Percentiles rank a stretch among this genome's conserved stretches.
Evolutionary conservation across 164 flowering plant species (phyloP).

Genomic region (Umbilicus rupestris): DNA sequence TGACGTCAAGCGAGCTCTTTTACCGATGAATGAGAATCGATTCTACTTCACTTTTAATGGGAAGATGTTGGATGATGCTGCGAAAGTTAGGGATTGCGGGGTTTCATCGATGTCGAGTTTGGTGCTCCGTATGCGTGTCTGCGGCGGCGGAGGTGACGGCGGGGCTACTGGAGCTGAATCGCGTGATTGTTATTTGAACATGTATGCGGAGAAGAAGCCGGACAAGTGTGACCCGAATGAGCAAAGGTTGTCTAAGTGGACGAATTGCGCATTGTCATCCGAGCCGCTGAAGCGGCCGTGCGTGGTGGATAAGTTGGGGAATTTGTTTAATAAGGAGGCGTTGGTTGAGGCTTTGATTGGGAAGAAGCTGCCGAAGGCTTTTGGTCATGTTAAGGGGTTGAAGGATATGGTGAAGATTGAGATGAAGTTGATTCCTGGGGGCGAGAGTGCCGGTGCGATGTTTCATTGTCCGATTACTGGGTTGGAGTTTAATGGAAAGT

Average conservation of each 20-base stretch:
- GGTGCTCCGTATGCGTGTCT: constrained; percentile 28
- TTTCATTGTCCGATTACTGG: constrained; percentile 91
- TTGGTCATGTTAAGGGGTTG: constrained; percentile 70
- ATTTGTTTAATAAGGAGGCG: constrained; percentile 74
- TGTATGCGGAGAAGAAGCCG: constrained; percentile 87
- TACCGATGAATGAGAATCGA: constrained; percentile 10
- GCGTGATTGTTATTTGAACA: constrained; percentile 89
- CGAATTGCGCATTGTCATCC: constrained; percentile 58
- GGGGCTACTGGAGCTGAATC: constrained; percentile 97
- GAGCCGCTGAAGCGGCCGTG: constrained; percentile 75
- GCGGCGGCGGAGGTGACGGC: constrained; percentile 93
- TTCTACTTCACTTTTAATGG: constrained; percentile 53
- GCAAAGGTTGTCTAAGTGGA: constrained; percentile 66
- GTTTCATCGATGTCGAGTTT: constrained; percentile 41
- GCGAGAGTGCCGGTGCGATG: constrained; percentile 18
- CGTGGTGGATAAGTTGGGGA: constrained; percentile 70
- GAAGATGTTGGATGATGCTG: constrained; percentile 34
- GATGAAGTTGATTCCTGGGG: constrained; percentile 40
- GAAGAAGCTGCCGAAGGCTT: constrained; percentile 67
- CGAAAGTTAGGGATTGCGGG: constrained; percentile 33
- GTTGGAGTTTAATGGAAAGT: constrained; percentile 78
- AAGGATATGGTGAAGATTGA: constrained; percentile 70
- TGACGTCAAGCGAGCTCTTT: constrained; percentile 32
- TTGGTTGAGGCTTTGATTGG: constrained; percentile 67
- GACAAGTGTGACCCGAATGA: constrained; percentile 93